Evolutionary conservation across 257 asterid species (phyloP).

Genomic region (Hygrophila difformis): DNA sequence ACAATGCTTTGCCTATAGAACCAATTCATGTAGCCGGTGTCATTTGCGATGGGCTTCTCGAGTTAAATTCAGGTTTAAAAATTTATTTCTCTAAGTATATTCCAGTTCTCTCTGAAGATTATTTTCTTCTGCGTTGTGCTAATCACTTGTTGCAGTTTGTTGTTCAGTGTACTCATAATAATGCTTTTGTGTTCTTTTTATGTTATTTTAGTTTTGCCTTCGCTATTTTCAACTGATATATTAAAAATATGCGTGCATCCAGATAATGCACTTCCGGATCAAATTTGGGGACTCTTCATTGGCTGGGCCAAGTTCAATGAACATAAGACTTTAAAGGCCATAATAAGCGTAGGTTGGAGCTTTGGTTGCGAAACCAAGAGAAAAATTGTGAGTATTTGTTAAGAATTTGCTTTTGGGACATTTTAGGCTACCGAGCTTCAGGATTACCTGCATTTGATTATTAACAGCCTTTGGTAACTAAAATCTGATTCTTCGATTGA

Average conservation of each 20-base stretch:
- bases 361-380: slow-evolving; percentile 29
- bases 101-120: not conserved
- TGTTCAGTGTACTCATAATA: not conserved
- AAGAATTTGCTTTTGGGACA: not conserved
- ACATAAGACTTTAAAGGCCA: slow-evolving; percentile 37
- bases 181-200: not conserved
- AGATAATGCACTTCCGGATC: slow-evolving; percentile 64
- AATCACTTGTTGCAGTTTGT: too few relatives aligned
- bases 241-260: slow-evolving; percentile 14
- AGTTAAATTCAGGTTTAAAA: slow-evolving; percentile 42
- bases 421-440: not conserved
- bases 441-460: not conserved
- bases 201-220: not conserved
- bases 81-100: not conserved
- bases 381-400: slow-evolving; percentile 45
- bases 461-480: not conserved
- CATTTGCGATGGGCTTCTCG: slow-evolving; percentile 43
- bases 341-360: slow-evolving; percentile 56
- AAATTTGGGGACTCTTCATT: slow-evolving; percentile 62
- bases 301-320: slow-evolving; percentile 68
- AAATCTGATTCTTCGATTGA: not conserved
- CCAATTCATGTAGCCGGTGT: slow-evolving; percentile 43
- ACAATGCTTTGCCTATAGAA: slow-evolving; percentile 51
- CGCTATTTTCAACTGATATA: not conserved
- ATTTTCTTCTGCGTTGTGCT: not conserved